Base-by-base conservation (phyloP, 805 yeast species). In the Spathaspora boniae region DNA sequence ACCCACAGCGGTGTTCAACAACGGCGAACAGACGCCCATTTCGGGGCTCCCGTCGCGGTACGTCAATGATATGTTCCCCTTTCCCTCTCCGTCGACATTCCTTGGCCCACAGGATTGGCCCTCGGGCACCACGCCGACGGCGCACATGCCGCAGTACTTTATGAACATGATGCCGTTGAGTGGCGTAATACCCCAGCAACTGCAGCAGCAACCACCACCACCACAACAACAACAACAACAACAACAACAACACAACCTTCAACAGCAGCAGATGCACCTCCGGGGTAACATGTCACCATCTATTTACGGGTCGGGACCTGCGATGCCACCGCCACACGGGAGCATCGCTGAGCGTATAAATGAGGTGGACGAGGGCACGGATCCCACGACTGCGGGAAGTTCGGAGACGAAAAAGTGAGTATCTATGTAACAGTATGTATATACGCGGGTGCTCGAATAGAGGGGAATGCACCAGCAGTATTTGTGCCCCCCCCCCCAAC, bases 31-130 rank as follows among this genome's bases (percentile, higher is more conserved):
- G 41, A 79, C 88, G 0, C 86, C 89, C 3, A 56, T 82, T 3
- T 82, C 82, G 5, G 80, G 78, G 0, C 60, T 85, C 16, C 42
- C 42, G 5, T 33, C 37, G 12, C 89, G 83, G 34, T 85, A 79
- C 47, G 77, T 83, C 27, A 72, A 72, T 40, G 94, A 85, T 47
- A 65, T 82, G 52, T 78, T 86, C 48, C 89, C 88, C 20, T 82
- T 91, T 5, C 96, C 96, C 0, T 74, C 42, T 9, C 42, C 42
- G n/a, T 38, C 80, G n/a, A 82, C 76, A 43, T 78, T 80, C 46
- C 85, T 82, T 48, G 74, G 79, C 5, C 69, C 76, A 2, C 72
- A 64, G 31, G 72, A 67, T 33, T 67, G 72, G 72, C 62, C 63
- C 28, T 46, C 44, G 8, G 41, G 52, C 5, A 47, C 53, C 19